Conservation (phyloP, 495 filamentous ascomycete species). For the Xeromyces bisporus region DNA sequence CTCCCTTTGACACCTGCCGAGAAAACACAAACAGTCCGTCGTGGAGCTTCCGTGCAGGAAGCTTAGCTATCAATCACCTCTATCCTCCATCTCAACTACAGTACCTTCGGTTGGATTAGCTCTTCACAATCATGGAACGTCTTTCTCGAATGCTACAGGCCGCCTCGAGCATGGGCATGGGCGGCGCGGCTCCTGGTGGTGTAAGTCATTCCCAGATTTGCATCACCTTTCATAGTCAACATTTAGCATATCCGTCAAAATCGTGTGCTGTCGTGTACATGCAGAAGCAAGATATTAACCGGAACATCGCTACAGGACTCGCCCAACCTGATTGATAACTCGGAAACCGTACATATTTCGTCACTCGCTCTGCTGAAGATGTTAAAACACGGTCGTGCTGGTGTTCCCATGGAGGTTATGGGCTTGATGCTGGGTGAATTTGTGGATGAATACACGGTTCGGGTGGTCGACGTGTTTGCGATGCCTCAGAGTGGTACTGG, state of each 20-base stretch:
- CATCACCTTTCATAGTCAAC: conserved; percentile 1
- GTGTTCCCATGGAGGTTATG: conserved; percentile 99
- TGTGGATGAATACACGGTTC: conserved; percentile 96
- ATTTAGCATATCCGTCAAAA: too few relatives aligned
- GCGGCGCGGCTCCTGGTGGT: conserved; percentile 51
- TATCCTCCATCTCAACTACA: conserved; percentile 6
- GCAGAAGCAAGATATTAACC: too few relatives aligned
- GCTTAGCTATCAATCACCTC: conserved; percentile 14
- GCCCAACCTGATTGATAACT: conserved; percentile 84
- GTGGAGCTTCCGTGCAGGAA: conserved; percentile 26
- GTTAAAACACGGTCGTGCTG: conserved; percentile 89
- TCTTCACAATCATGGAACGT: conserved; percentile 59
- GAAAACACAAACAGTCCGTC: too few relatives aligned
- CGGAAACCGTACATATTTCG: conserved; percentile 97
- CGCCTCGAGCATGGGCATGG: conserved; percentile 62
- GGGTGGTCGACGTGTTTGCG: conserved; percentile 94
- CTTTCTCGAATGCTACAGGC: conserved; percentile 67
- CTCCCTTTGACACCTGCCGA: too few relatives aligned
- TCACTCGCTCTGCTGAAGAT: conserved; percentile 96
- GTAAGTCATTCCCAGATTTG: conserved; percentile 40
- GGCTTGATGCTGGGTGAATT: conserved; percentile 97
- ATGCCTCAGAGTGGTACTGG: conserved; percentile 99
- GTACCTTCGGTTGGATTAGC: too few relatives aligned
- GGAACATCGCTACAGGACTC: conserved; percentile 44
- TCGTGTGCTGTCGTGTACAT: too few relatives aligned